Evolutionary conservation across 495 filamentous ascomycete species (phyloP), one percentile per base, ranked within the genome.

Genomic region (Penicillium pulvis): DNA sequence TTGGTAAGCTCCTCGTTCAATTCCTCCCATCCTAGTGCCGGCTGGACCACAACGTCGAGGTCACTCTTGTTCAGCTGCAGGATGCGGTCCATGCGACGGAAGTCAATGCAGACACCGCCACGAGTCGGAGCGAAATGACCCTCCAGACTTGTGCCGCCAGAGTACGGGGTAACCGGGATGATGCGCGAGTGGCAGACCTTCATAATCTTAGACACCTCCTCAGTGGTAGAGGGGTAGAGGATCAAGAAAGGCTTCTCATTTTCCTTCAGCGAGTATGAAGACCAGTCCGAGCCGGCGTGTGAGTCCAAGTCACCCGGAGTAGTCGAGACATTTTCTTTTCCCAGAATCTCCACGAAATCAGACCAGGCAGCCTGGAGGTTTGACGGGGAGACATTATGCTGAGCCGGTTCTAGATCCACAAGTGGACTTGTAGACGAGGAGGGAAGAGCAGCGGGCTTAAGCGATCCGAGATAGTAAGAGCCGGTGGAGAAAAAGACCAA

Each of bases 361-460:
- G 88, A 79, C 94, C 95, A 98, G 4, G 93, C 91, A 9, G 95
- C 91, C 75, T 98, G 88, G 41, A 98, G 83, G 65, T 93, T 94
- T 17, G 84, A 79, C 51, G 81, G 83, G 31, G 85, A 82, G 48
- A 85, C 81, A 64, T 97, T 85, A 68, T 95, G 90, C 57, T 77
- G 75, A 0, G 88, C 89, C 0, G 85, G 73, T 6, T 73, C 77
- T 23, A 86, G 74, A 26, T 82, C 78, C 42, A 71, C 69, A 19
- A 98, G 84, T 6, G 88, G 81, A 1, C 83, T 75, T n/a, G 92
- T 96, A 14, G 95, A 97, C 9, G 81, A 70, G 8, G 81, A 79
- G 4, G 89, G 82, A 4, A 81, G 75, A n/a, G 80, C 74, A 9
- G 81, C 77, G 2, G 84, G 82, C 51, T 78, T 84, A 39, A 82